A percentile compares a stretch with the other conserved stretches of the same genome.
These are phyloP conservation scores for Didymella sp. DNA, from an alignment of 2,329 filamentous ascomycete species.

Conservation along the genomic window DNA sequence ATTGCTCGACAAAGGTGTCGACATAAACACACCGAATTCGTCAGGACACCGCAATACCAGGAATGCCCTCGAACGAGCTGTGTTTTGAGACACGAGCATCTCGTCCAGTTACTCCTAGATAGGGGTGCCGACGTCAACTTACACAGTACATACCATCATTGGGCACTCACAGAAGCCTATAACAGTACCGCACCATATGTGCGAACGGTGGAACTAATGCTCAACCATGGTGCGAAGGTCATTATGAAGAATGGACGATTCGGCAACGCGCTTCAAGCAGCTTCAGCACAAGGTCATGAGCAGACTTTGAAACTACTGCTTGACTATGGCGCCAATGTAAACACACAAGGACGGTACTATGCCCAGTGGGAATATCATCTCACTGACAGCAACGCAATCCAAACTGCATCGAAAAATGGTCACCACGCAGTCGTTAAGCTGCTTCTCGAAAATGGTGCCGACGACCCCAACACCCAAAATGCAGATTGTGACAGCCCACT, in stretches of 20 bases:
- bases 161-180: too few species aligned
- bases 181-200: background rate
- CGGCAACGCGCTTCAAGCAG: background rate
- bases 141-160: background rate
- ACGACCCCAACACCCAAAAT: background rate
- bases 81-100: background rate
- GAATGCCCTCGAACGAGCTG: background rate
- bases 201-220: background rate
- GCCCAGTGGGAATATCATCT: background rate
- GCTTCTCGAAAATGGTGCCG: background rate
- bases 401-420: background rate
- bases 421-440: background rate
- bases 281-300: background rate
- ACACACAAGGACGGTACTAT: background rate
- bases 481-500: background rate
- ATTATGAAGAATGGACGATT: background rate
- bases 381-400: background rate
- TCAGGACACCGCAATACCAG: background rate
- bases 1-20: background rate
- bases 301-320: background rate
- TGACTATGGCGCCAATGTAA: background rate
- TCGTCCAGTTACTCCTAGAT: background rate
- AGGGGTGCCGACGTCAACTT: background rate
- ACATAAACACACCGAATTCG: too few species aligned
- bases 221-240: background rate